A percentile compares a stretch with the other conserved stretches of the same genome.
These are phyloP conservation scores for Fusarium annulatum DNA, from an alignment of 2,329 filamentous ascomycete genomes.

Conservation along the genomic window DNA sequence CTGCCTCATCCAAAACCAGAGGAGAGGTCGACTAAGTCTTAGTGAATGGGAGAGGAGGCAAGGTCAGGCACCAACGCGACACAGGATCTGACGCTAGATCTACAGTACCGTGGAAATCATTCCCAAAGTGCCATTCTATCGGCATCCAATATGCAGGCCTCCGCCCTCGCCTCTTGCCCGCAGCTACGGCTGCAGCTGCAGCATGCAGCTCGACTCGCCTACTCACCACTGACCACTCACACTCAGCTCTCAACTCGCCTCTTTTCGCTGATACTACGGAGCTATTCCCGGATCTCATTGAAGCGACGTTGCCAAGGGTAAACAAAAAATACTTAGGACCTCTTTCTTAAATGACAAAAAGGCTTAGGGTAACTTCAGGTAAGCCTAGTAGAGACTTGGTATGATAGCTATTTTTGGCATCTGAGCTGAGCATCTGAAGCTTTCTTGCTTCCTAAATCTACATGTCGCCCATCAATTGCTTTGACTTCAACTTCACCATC, in stretches of 20 bases:
- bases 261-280: conserved; percentile 18
- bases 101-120: conserved; percentile 20
- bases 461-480: conserved; percentile 9
- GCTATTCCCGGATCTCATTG: conserved; percentile 20
- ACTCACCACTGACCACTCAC: neutral
- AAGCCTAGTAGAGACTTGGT: neutral
- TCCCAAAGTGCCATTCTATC: conserved; percentile 25
- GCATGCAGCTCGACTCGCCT: conserved; percentile 31
- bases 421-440: neutral
- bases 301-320: conserved; percentile 18
- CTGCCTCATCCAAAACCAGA: neutral
- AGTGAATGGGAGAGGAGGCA: neutral
- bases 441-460: neutral
- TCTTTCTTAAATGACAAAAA: neutral
- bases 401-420: neutral
- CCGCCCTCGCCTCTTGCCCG: conserved; percentile 32
- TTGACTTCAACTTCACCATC: conserved; percentile 18
- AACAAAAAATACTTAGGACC: neutral
- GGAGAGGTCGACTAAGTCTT: neutral
- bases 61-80: conserved; percentile 31
- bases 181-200: conserved; percentile 20
- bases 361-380: neutral
- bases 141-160: conserved; percentile 39
- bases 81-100: conserved; percentile 19
- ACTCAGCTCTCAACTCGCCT: conserved; percentile 10